Conservation (phyloP, 495 filamentous ascomycete species). For the Xanthoparmelia taractica region DNA sequence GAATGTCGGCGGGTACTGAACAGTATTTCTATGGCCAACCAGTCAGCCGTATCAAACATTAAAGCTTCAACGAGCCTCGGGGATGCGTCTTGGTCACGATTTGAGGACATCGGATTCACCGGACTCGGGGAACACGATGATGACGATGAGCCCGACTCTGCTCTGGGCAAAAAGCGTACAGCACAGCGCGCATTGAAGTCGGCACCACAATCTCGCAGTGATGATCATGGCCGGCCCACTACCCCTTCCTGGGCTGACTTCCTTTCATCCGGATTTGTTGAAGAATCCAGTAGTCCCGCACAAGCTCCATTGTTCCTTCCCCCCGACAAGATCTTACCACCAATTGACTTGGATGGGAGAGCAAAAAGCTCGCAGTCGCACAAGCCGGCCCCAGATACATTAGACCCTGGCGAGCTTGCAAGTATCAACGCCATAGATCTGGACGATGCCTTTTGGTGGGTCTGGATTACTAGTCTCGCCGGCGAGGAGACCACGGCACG, state of each 20-base stretch:
- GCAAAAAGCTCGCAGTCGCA: constrained; percentile 88
- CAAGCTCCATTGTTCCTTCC: constrained; percentile 66
- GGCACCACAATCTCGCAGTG: constrained; percentile 53
- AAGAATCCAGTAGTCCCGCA: constrained; percentile 49
- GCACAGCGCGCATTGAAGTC: constrained; percentile 44
- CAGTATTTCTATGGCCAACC: constrained; percentile 80
- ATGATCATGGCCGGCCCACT: constrained; percentile 71
- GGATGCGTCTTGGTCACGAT: constrained; percentile 91
- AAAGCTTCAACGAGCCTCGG: constrained; percentile 62
- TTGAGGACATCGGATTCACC: constrained; percentile 90
- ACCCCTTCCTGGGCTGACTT: constrained; percentile 98
- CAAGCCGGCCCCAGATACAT: constrained; percentile 53
- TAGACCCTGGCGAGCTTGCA: constrained; percentile 90
- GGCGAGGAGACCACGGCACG: constrained; percentile 75
- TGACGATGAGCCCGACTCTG: constrained; percentile 45
- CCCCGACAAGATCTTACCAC: constrained; percentile 84
- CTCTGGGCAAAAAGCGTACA: constrained; percentile 25
- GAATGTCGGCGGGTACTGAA: constrained; percentile 87
- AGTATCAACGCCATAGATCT: constrained; percentile 80
- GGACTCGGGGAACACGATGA: constrained; percentile 64
- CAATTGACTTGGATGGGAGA: constrained; percentile 60
- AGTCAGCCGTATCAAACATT: constrained; percentile 60
- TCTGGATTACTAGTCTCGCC: constrained; percentile 96
- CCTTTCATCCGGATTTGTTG: constrained; percentile 82
- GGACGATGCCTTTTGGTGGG: constrained; percentile 99